phyloP scores from a whole-genome alignment of 2,329 filamentous ascomycete species.

The Botrytis fragariae region DNA sequence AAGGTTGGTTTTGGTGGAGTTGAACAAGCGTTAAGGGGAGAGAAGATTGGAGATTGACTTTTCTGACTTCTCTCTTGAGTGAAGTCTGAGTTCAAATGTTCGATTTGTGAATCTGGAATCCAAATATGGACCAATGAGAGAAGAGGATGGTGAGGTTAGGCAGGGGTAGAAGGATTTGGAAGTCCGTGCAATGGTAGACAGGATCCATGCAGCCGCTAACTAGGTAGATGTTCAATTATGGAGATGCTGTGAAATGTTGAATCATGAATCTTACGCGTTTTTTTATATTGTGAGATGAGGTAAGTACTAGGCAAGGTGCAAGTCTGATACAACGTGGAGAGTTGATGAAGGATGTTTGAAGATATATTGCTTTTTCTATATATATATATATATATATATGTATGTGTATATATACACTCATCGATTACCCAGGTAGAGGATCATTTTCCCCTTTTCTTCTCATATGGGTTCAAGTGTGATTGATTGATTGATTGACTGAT shows the following conservation, averaged over 20 bases:
- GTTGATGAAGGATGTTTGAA: neutral
- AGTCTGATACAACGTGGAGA: neutral
- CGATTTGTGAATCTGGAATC: constrained; percentile 10
- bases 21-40: neutral
- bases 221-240: neutral
- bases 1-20: neutral
- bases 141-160: neutral
- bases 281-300: neutral
- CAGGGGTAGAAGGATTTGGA: neutral
- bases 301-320: neutral
- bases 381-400: neutral
- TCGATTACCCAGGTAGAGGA: too few relatives aligned
- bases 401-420: neutral
- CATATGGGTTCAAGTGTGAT: too few relatives aligned
- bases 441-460: too few relatives aligned
- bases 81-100: neutral
- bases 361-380: neutral
- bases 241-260: neutral
- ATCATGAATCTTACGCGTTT: neutral
- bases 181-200: neutral
- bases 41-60: neutral
- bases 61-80: neutral
- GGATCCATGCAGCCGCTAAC: neutral
- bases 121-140: neutral
- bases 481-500: too few relatives aligned